Evolutionary conservation across 495 filamentous ascomycete species (phyloP).

Genomic region (Aspergillus ostianus): DNA sequence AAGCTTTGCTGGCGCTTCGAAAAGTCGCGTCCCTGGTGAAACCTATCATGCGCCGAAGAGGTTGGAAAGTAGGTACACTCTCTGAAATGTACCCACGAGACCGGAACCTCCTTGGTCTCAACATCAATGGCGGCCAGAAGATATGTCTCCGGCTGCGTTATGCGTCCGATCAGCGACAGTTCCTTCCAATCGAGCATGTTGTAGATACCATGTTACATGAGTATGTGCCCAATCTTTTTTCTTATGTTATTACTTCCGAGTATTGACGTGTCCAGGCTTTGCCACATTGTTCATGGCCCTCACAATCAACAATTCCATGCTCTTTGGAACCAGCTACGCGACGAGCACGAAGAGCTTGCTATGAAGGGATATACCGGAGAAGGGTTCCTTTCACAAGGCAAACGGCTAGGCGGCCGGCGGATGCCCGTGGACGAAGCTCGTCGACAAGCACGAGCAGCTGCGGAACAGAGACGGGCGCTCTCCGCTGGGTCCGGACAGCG

Average conservation of each 20-base stretch:
- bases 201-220: conserved; percentile 95
- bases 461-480: conserved; percentile 65
- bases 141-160: conserved; percentile 85
- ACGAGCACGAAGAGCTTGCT: conserved; percentile 73
- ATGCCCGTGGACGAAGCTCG: conserved; percentile 74
- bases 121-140: conserved; percentile 70
- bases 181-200: conserved; percentile 76
- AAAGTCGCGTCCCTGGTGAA: conserved; percentile 90
- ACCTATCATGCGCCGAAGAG: conserved; percentile 86
- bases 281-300: conserved; percentile 80
- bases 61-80: conserved; percentile 77
- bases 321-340: conserved; percentile 83
- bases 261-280: conserved; percentile 49
- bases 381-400: conserved; percentile 77
- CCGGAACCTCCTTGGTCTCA: conserved; percentile 75
- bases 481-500: conserved; percentile 66
- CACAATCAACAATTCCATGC: conserved; percentile 82
- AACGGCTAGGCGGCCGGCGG: conserved; percentile 64
- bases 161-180: conserved; percentile 69
- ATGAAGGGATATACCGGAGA: conserved; percentile 89
- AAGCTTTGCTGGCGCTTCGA: conserved; percentile 78
- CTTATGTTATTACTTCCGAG: background rate
- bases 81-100: conserved; percentile 82
- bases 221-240: conserved; percentile 33
- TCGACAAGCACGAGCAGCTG: conserved; percentile 69